These are phyloP conservation scores for Cornus florida DNA, from an alignment of 148 eudicot genomes.

Conservation along the genomic window DNA sequence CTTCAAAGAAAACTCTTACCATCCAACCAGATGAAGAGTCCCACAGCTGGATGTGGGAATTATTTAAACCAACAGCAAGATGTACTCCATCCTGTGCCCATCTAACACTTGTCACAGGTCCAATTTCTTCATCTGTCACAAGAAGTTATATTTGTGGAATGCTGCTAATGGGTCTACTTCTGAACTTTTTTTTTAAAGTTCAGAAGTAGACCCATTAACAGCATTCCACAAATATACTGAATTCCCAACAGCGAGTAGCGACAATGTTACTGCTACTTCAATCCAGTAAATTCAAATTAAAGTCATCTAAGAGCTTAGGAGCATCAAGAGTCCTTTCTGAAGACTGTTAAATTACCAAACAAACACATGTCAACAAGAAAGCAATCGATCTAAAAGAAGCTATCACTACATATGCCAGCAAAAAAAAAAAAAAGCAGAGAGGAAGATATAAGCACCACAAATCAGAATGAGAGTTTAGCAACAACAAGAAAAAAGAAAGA, in stretches of 20 bases:
- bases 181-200: no score
- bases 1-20: conserved; percentile 11
- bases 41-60: conserved; percentile 47
- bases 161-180: no score
- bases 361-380: background rate
- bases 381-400: background rate
- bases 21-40: conserved; percentile 25
- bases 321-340: conserved; percentile 45
- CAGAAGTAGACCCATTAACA: conserved; percentile 22
- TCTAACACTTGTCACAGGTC: conserved; percentile 45
- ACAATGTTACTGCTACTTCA: conserved; percentile 44
- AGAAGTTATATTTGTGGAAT: no score
- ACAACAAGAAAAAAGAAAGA: no score
- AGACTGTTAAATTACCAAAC: background rate
- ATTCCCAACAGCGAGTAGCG: conserved; percentile 42
- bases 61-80: conserved; percentile 48
- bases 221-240: conserved; percentile 46
- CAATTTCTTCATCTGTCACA: conserved; percentile 26
- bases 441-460: background rate
- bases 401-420: background rate
- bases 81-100: conserved; percentile 57
- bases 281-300: conserved; percentile 42
- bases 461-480: background rate
- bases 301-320: conserved; percentile 44
- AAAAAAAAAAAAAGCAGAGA: background rate